Percentiles rank a stretch among this genome's conserved stretches.
Conservation (phyloP, 768 basidiomycete genomes). For the Leccinellum albellum region DNA sequence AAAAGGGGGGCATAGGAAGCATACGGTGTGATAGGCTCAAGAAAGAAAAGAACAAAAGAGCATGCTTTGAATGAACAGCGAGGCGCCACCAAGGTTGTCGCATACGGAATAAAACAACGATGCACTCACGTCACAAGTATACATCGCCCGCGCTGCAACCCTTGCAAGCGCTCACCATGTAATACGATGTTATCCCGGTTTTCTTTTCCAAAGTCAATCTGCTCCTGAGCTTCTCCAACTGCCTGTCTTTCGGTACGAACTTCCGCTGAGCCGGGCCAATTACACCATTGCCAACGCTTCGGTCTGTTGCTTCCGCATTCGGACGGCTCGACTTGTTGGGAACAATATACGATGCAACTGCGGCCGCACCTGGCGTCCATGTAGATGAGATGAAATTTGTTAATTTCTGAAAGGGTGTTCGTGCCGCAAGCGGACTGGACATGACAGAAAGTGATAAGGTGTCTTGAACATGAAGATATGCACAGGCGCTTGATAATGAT, state of each 20-base stretch:
- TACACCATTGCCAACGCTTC: constrained; percentile 5
- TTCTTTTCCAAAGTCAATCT: constrained; percentile 45
- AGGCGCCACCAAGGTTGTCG: constrained; percentile 5
- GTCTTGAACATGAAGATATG: constrained; percentile 26
- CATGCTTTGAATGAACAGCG: constrained; percentile 9
- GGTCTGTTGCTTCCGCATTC: constrained; percentile 8
- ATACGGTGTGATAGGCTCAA: constrained; percentile 7
- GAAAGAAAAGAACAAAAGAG: constrained; percentile 2
- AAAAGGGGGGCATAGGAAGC: constrained; percentile 19
- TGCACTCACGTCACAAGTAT: constrained; percentile 28
- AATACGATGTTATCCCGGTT: constrained; percentile 17
- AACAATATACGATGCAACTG: constrained; percentile 23
- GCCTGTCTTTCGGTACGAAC: constrained; percentile 62
- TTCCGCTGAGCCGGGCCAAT: constrained; percentile 24
- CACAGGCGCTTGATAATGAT: constrained; percentile 17
- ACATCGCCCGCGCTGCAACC: constrained; percentile 23
- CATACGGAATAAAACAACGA: not conserved
- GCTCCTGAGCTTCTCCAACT: constrained; percentile 58
- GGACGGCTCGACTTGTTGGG: constrained; percentile 14
- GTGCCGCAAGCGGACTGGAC: constrained; percentile 51
- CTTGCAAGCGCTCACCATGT: constrained; percentile 27
- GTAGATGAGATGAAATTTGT: constrained; percentile 58
- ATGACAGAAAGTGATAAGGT: constrained; percentile 44
- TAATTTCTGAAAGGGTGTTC: constrained; percentile 56
- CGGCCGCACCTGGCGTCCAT: constrained; percentile 43